These are phyloP conservation scores for Metschnikowia baotianmanensis DNA, from an alignment of 805 yeast genomes.

Conservation along the genomic window DNA sequence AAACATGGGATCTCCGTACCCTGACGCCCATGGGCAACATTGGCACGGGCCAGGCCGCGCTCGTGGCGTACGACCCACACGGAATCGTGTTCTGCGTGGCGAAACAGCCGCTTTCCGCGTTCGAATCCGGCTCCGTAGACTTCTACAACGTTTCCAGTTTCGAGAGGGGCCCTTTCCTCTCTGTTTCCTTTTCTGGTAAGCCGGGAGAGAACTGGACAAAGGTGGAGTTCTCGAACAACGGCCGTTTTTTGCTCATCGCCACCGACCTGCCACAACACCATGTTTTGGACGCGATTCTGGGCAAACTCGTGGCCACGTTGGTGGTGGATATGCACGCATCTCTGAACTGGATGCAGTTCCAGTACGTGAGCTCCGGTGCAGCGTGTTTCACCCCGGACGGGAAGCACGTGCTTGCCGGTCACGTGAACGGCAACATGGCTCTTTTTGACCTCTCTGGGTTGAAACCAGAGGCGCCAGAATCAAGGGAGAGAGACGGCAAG, in stretches of 20 bases:
- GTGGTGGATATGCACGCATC: conserved; percentile 13
- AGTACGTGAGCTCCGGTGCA: conserved; percentile 34
- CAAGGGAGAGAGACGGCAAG: too few relatives aligned
- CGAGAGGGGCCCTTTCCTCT: conserved; percentile 55
- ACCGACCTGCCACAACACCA: conserved; percentile 54
- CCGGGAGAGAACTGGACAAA: conserved; percentile 50
- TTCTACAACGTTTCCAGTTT: conserved; percentile 61
- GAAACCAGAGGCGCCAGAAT: conserved; percentile 11
- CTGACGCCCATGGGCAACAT: conserved; percentile 59
- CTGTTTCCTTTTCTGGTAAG: conserved; percentile 18
- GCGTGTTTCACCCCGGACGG: conserved; percentile 42
- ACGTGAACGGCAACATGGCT: conserved; percentile 24
- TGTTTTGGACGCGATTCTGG: conserved; percentile 69
- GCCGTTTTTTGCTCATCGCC: conserved; percentile 59
- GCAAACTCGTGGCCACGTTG: conserved; percentile 41
- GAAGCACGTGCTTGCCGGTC: conserved; percentile 35
- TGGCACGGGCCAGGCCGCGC: conserved; percentile 52
- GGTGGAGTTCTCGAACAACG: conserved; percentile 77
- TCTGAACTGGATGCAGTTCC: conserved; percentile 24
- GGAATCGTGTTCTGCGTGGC: conserved; percentile 78
- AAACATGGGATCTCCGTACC: conserved; percentile 82
- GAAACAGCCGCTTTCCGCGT: conserved; percentile 16
- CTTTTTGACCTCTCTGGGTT: conserved; percentile 31
- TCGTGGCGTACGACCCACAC: conserved; percentile 77
- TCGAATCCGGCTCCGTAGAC: conserved; percentile 26